Conservation (phyloP, 352 stramenopile genomes). For the Pythium rishiriense region DNA sequence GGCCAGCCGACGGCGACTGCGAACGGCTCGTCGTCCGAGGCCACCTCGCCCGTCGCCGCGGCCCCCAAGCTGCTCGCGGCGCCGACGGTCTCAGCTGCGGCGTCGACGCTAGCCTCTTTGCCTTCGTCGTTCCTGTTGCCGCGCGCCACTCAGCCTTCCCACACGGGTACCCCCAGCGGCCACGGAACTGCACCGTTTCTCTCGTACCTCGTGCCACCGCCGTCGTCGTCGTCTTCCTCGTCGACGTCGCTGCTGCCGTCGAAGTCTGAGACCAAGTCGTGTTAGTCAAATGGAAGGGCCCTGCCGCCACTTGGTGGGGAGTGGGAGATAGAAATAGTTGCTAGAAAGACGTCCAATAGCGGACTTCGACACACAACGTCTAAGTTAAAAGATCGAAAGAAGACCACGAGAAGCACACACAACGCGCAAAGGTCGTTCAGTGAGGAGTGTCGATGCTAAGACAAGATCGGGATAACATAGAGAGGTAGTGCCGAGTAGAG, state of each 20-base stretch:
- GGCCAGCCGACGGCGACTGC: slow-evolving; percentile 31
- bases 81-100: slow-evolving; percentile 11
- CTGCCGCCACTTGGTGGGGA: background rate
- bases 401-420: slow-evolving; percentile 1
- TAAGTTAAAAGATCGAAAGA: slow-evolving; percentile 24
- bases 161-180: background rate
- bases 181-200: background rate
- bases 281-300: slow-evolving; percentile 12
- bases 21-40: slow-evolving; percentile 5
- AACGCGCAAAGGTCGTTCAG: slow-evolving; percentile 6
- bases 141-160: background rate
- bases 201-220: slow-evolving; percentile 18
- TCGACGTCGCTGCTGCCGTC: slow-evolving; percentile 17
- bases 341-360: slow-evolving; percentile 11
- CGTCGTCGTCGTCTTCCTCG: slow-evolving; percentile 3
- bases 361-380: background rate
- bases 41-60: slow-evolving; percentile 8
- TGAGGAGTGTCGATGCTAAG: too few relatives aligned
- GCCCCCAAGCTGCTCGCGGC: slow-evolving; percentile 1
- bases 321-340: slow-evolving; percentile 6
- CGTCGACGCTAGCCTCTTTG: slow-evolving; percentile 26
- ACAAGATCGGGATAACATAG: too few relatives aligned
- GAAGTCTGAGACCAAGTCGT: slow-evolving; percentile 25
- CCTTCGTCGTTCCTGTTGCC: slow-evolving; percentile 20
- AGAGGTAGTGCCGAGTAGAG: background rate